These are phyloP conservation scores for Trypanosoma theileri DNA, from an alignment of 208 protist species.

Conservation along the genomic window DNA sequence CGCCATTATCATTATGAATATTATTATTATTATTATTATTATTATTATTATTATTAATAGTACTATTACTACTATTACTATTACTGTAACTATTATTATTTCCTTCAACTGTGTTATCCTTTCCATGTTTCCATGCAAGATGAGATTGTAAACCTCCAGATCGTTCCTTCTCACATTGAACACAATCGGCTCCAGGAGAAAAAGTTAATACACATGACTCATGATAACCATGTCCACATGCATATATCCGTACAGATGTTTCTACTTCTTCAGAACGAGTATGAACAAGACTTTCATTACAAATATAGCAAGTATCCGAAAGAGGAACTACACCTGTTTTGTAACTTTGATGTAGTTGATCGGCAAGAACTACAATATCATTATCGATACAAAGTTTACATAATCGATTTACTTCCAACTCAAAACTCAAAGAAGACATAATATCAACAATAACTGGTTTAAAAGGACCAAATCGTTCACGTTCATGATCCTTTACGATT, in stretches of 20 bases:
- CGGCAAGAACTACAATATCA: slow-evolving; percentile 46
- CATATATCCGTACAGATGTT: slow-evolving; percentile 55
- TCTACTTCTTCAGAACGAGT: slow-evolving; percentile 8
- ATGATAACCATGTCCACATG: slow-evolving; percentile 81
- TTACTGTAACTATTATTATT: not conserved
- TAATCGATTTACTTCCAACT: slow-evolving; percentile 50
- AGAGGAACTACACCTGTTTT: slow-evolving; percentile 49
- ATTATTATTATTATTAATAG: not conserved
- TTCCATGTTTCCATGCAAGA: not conserved
- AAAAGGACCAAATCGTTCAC: slow-evolving; percentile 55
- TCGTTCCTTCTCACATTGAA: slow-evolving; percentile 23
- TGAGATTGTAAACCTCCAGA: not conserved
- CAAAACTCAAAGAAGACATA: slow-evolving; percentile 57
- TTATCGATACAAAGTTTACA: slow-evolving; percentile 47
- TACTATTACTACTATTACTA: not conserved
- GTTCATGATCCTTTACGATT: slow-evolving; percentile 52
- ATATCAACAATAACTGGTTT: slow-evolving; percentile 65
- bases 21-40: not conserved
- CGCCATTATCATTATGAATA: not conserved
- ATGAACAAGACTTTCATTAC: slow-evolving; percentile 33
- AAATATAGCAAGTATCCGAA: slow-evolving; percentile 65
- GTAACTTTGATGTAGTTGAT: slow-evolving; percentile 39
- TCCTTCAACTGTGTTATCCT: not conserved
- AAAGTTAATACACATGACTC: slow-evolving; percentile 33
- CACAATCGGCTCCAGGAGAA: slow-evolving; percentile 13